Base-by-base conservation (phyloP, 1,284 basidiomycete species). In the Inonotus obliquus region DNA sequence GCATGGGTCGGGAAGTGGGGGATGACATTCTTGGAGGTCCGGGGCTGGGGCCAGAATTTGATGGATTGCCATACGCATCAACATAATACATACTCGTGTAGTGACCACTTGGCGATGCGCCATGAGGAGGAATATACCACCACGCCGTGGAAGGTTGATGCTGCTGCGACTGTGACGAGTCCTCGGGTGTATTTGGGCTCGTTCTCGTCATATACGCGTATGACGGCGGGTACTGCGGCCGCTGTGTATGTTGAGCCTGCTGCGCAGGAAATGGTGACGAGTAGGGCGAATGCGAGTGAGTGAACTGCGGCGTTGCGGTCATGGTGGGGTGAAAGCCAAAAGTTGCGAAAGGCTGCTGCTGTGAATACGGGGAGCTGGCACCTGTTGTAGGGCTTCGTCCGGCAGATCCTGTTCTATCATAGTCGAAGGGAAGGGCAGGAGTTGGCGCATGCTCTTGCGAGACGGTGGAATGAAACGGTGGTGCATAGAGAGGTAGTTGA, bases 61-160 rank as follows among this genome's bases (percentile, higher is more conserved):
- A 25, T 27, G 62, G 57, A 25, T 62, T 69, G 55, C 66, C 69
- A 39, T 66, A 59, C 23, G 61, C 25, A 32, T 73, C 71, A 66
- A 75, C 67, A 19, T 72, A 66, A 69, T 79, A 79, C 60, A 72
- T 73, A 11, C 68, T 70, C 45, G 74, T 76, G 66, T 78, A 81
- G n/a, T 77, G 69, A 29, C 70, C 63, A 56, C 65, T 27, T 55
- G 75, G 44, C 29, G 62, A 53, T 11, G 54, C 52, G 49, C 32
- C 32, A n/a, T 49, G 14, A 39, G 54, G 60, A 17, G 78, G 76
- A 27, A 82, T 67, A 65, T 83, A 85, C 77, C 80, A 87, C 84
- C 82, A 85, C 9, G 75, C 72, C n/a, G 79, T 79, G 7, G 56
- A 27, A 21, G 45, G 60, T 37, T 62, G 63, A n/a, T n/a, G n/a